A percentile compares a stretch with the other conserved stretches of the same genome.
Evolutionary conservation across 305 asterid species (phyloP).

Genomic region (Plantago coronopus): DNA sequence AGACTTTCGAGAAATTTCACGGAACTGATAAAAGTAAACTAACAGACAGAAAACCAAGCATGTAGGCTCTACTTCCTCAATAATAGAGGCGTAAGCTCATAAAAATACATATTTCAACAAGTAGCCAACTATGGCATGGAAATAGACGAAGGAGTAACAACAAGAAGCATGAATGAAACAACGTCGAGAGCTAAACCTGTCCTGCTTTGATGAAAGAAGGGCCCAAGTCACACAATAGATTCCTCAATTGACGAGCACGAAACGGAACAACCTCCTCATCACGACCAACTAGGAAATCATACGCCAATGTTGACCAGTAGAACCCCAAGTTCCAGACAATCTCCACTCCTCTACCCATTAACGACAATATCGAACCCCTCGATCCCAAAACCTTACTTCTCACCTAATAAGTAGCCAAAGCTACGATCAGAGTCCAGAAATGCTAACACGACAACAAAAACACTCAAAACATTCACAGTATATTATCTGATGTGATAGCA

Average conservation of each 20-base stretch:
- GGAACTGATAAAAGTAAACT: no score
- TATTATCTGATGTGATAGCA: constrained; percentile 1
- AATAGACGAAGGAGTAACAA: not conserved
- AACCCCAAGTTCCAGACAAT: constrained; percentile 93
- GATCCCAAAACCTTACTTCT: constrained; percentile 86
- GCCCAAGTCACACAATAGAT: constrained; percentile 88
- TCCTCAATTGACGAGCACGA: constrained; percentile 94
- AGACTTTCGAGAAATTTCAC: no score
- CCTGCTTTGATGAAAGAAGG: constrained; percentile 99
- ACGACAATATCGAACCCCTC: constrained; percentile 74
- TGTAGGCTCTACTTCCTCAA: no score
- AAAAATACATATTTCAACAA: constrained; percentile 8
- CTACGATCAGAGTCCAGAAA: constrained; percentile 4
- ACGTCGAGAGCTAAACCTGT: constrained; percentile 45
- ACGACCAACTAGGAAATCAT: constrained; percentile 82
- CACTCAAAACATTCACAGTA: no score
- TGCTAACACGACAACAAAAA: constrained; percentile 7
- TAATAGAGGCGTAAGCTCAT: no score
- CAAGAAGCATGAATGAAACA: not conserved
- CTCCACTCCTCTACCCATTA: constrained; percentile 85
- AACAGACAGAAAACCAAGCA: no score
- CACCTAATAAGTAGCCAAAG: constrained; percentile 48
- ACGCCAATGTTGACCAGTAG: constrained; percentile 77
- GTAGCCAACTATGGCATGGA: constrained; percentile 4
- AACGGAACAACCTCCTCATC: constrained; percentile 98